Evolutionary conservation across 352 stramenopile genomes (phyloP).

Genomic region (Pythium rhizo-oryzae): DNA sequence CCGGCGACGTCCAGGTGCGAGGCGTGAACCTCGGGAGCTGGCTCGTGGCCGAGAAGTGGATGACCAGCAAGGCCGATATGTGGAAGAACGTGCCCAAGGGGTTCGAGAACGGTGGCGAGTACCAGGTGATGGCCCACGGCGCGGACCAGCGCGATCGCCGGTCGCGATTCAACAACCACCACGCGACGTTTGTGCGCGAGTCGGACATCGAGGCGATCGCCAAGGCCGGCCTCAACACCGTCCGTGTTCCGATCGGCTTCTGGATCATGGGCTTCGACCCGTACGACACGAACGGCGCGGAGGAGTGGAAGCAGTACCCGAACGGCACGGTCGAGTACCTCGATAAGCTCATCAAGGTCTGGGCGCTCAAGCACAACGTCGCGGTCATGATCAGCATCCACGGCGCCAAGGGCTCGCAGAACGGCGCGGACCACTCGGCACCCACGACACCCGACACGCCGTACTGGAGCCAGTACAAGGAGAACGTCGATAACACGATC

Average conservation of each 20-base stretch:
- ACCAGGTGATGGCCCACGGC: conserved; percentile 24
- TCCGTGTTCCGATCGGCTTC: conserved; percentile 75
- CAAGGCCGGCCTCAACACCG: conserved; percentile 65
- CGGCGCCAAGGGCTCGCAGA: conserved; percentile 73
- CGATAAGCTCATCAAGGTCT: conserved; percentile 42
- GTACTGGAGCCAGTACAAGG: conserved; percentile 28
- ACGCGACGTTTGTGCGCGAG: conserved; percentile 65
- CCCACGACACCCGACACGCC: conserved; percentile 23
- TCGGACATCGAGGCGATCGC: conserved; percentile 63
- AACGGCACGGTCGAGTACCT: conserved; percentile 49
- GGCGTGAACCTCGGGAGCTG: conserved; percentile 44
- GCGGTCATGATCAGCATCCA: conserved; percentile 56
- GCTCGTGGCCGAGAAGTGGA: conserved; percentile 43
- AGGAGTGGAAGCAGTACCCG: conserved; percentile 49
- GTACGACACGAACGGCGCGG: conserved; percentile 37
- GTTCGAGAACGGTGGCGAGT: conserved; percentile 23
- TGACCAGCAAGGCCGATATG: conserved; percentile 33
- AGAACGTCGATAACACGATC: conserved; percentile 39
- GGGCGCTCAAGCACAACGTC: conserved; percentile 44
- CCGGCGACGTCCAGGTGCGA: conserved; percentile 23
- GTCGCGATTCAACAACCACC: conserved; percentile 56
- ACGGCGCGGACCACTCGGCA: conserved; percentile 68
- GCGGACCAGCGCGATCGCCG: conserved; percentile 13
- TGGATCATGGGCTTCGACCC: conserved; percentile 71
- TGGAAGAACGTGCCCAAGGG: conserved; percentile 24